Evolutionary conservation across 2,329 filamentous ascomycete species (phyloP).

Genomic region (Mycosphaerella sp.): DNA sequence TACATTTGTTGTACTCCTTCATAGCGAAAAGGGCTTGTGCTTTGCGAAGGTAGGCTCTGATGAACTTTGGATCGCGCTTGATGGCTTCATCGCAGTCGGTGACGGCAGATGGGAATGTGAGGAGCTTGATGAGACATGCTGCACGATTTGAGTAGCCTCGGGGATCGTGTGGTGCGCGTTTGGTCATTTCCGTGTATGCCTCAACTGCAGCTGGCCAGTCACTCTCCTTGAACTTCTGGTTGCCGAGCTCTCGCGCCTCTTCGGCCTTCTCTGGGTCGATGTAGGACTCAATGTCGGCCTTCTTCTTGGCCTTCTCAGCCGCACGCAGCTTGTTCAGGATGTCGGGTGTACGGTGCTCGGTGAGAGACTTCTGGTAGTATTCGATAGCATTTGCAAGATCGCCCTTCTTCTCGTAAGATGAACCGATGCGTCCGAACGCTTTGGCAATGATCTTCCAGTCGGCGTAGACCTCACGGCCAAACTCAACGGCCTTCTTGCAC

Average conservation of each 20-base stretch:
- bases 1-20: constrained; percentile 94
- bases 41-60: constrained; percentile 93
- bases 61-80: constrained; percentile 84
- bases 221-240: constrained; percentile 92
- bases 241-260: constrained; percentile 88
- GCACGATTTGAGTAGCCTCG: constrained; percentile 96
- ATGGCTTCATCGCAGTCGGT: constrained; percentile 89
- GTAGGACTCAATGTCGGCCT: constrained; percentile 69
- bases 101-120: constrained; percentile 89
- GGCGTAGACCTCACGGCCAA: constrained; percentile 81
- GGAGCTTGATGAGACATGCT: constrained; percentile 91
- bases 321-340: constrained; percentile 86
- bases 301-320: constrained; percentile 80
- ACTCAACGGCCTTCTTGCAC: constrained; percentile 81
- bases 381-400: constrained; percentile 74
- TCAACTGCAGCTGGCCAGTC: constrained; percentile 95
- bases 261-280: constrained; percentile 88
- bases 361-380: constrained; percentile 89
- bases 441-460: constrained; percentile 99
- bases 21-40: constrained; percentile 93
- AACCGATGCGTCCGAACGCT: constrained; percentile 90
- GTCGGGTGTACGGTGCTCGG: constrained; percentile 93
- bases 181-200: constrained; percentile 93
- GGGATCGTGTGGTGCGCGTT: constrained; percentile 86
- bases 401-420: constrained; percentile 85